Evolutionary conservation across 768 basidiomycete genomes (phyloP).

Genomic region (Boletus barrowsii): DNA sequence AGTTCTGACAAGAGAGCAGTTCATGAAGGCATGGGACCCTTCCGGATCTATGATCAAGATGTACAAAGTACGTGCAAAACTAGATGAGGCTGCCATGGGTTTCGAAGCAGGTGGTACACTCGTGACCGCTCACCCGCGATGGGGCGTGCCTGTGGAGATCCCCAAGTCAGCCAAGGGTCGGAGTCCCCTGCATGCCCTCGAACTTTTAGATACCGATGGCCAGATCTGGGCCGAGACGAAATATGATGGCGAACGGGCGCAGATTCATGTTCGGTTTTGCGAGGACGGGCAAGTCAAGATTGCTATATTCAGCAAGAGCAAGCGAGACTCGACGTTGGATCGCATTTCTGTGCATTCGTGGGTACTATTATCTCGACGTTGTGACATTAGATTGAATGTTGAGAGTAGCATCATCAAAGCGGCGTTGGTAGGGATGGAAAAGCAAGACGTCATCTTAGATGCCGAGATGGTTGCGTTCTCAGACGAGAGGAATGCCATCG

Average conservation of each 20-base stretch:
- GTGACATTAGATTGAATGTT: not conserved
- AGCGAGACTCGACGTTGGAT: conserved; percentile 76
- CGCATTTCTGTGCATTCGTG: conserved; percentile 60
- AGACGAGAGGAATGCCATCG: conserved; percentile 52
- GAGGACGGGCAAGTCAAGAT: conserved; percentile 43
- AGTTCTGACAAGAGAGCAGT: conserved; percentile 56
- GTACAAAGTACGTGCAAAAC: conserved; percentile 52
- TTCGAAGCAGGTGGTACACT: conserved; percentile 36
- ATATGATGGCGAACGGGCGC: conserved; percentile 93
- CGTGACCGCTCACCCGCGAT: conserved; percentile 35
- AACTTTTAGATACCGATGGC: conserved; percentile 26
- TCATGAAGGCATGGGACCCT: conserved; percentile 73
- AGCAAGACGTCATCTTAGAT: conserved; percentile 56
- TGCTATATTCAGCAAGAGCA: conserved; percentile 86
- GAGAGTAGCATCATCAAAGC: conserved; percentile 52
- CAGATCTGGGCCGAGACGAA: conserved; percentile 85
- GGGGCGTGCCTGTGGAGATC: conserved; percentile 68
- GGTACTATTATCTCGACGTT: conserved; percentile 5
- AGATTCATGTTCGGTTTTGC: conserved; percentile 73
- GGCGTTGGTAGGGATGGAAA: conserved; percentile 47
- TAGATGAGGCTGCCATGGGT: conserved; percentile 54
- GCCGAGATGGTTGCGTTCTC: conserved; percentile 91
- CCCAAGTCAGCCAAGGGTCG: conserved; percentile 82
- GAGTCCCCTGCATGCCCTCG: conserved; percentile 54
- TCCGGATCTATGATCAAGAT: conserved; percentile 48